phyloP scores from a whole-genome alignment of 805 yeast species.

The Komagataella mondaviorum region DNA sequence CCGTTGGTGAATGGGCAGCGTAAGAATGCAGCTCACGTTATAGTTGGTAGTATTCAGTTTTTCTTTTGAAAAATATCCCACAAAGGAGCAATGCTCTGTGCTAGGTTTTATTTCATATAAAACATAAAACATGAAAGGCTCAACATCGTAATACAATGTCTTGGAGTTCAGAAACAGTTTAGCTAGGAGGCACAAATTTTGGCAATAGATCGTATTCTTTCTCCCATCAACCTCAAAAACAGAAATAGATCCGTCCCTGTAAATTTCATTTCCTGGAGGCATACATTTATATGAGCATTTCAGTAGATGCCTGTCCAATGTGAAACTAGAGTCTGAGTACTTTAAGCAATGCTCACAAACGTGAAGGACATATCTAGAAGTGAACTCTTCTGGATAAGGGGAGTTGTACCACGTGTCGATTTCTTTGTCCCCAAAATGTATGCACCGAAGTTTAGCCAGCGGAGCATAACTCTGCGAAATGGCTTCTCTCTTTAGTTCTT shows the following conservation, averaged over 20 bases:
- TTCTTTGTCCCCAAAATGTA: slow-evolving; percentile 60
- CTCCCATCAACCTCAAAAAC: slow-evolving; percentile 92
- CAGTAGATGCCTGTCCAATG: slow-evolving; percentile 52
- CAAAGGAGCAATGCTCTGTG: slow-evolving; percentile 49
- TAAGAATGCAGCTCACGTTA: slow-evolving; percentile 82
- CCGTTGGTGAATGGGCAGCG: slow-evolving; percentile 78
- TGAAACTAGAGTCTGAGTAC: slow-evolving; percentile 59
- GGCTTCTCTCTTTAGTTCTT: slow-evolving; percentile 12
- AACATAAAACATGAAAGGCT: slow-evolving; percentile 85
- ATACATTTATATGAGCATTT: slow-evolving; percentile 54
- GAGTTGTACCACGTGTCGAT: slow-evolving; percentile 88
- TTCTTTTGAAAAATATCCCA: slow-evolving; percentile 92
- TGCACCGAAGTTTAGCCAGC: slow-evolving; percentile 36
- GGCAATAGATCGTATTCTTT: slow-evolving; percentile 70
- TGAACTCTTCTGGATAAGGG: slow-evolving; percentile 84
- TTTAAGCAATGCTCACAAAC: slow-evolving; percentile 79
- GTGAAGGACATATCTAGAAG: slow-evolving; percentile 45
- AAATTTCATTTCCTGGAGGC: slow-evolving; percentile 91
- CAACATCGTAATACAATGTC: slow-evolving; percentile 88
- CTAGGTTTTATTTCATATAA: slow-evolving; percentile 51
- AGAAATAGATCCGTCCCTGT: slow-evolving; percentile 57
- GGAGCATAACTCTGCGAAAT: slow-evolving; percentile 11
- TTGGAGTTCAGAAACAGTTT: slow-evolving; percentile 84
- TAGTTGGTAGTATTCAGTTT: slow-evolving; percentile 61
- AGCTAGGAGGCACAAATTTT: slow-evolving; percentile 79